Evolutionary conservation across 495 filamentous ascomycete genomes (phyloP).

Genomic region (Rhypophila decipiens): DNA sequence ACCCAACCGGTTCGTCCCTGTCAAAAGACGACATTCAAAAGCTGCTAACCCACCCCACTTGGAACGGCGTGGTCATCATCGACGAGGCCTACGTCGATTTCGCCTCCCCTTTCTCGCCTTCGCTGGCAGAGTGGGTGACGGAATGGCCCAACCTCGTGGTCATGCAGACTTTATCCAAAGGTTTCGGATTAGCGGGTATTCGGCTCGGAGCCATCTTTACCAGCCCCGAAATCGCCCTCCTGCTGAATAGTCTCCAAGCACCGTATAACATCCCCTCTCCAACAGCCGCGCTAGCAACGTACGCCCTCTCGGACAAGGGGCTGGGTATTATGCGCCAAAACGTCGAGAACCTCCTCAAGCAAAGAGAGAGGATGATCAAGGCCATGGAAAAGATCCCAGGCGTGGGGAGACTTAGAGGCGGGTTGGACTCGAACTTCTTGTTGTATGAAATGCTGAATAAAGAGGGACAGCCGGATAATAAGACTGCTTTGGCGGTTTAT

Average conservation of each 20-base stretch:
- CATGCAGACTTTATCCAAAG: conserved; percentile 96
- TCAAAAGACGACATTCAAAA: conserved; percentile 65
- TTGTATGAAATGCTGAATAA: conserved; percentile 77
- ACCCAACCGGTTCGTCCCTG: conserved; percentile 78
- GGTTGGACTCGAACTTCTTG: conserved; percentile 77
- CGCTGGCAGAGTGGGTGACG: conserved; percentile 84
- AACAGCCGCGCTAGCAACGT: conserved; percentile 71
- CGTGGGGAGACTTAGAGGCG: conserved; percentile 75
- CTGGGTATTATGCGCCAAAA: conserved; percentile 66
- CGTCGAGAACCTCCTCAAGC: conserved; percentile 58
- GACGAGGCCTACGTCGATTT: conserved; percentile 99
- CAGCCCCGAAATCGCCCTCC: conserved; percentile 47
- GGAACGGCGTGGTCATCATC: conserved; percentile 90
- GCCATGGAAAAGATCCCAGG: conserved; percentile 73
- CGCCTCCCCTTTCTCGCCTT: conserved; percentile 66
- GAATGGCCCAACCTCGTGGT: conserved; percentile 97
- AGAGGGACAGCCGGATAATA: conserved; percentile 69
- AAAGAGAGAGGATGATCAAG: conserved; percentile 66
- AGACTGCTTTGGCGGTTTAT: conserved; percentile 69
- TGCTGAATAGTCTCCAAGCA: conserved; percentile 89
- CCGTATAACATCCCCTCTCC: conserved; percentile 90
- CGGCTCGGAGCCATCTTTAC: conserved; percentile 65
- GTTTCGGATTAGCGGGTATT: conserved; percentile 92
- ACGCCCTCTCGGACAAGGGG: conserved; percentile 59
- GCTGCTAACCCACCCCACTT: conserved; percentile 79